Evolutionary conservation across 805 yeast species (phyloP).

Genomic region (Candida krabiensis): DNA sequence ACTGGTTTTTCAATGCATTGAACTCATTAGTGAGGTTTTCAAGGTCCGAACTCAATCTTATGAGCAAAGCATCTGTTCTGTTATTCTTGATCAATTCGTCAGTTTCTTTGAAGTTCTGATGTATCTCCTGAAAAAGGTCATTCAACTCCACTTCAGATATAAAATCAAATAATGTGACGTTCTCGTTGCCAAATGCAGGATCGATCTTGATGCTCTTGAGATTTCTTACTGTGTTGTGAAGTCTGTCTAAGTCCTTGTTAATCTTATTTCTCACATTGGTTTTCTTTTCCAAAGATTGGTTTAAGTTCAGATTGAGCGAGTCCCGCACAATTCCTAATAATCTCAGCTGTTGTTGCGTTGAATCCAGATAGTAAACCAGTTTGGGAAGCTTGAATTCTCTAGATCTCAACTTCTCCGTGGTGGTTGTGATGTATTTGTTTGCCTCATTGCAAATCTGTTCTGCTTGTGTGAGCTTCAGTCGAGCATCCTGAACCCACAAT

Average conservation of each 20-base stretch:
- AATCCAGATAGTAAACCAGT: slow-evolving; percentile 43
- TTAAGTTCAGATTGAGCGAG: slow-evolving; percentile 29
- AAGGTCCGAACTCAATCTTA: slow-evolving; percentile 26
- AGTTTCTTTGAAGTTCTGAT: slow-evolving; percentile 28
- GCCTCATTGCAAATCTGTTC: slow-evolving; percentile 54
- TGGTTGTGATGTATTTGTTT: slow-evolving; percentile 37
- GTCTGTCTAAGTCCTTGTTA: slow-evolving; percentile 30
- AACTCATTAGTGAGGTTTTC: slow-evolving; percentile 26
- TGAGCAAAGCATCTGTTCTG: slow-evolving; percentile 28
- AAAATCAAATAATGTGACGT: slow-evolving; percentile 42
- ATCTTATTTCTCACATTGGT: slow-evolving; percentile 23
- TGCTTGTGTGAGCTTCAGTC: slow-evolving; percentile 46
- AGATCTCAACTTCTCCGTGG: slow-evolving; percentile 36
- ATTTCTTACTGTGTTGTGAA: slow-evolving; percentile 32
- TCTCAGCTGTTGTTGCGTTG: slow-evolving; percentile 48
- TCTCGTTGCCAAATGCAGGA: slow-evolving; percentile 25
- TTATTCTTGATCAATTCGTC: slow-evolving; percentile 29
- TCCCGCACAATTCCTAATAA: slow-evolving; percentile 36
- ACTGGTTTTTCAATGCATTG: slow-evolving; percentile 25
- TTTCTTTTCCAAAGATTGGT: slow-evolving; percentile 24
- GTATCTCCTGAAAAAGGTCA: slow-evolving; percentile 33
- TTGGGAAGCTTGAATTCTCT: slow-evolving; percentile 44
- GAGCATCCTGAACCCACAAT: slow-evolving; percentile 47
- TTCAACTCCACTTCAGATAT: slow-evolving; percentile 43
- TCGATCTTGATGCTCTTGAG: slow-evolving; percentile 40